Percentiles rank a stretch among this genome's conserved stretches.
Evolutionary conservation across 148 eudicot species (phyloP).

Genomic region (Vaccinium myrtillus): DNA sequence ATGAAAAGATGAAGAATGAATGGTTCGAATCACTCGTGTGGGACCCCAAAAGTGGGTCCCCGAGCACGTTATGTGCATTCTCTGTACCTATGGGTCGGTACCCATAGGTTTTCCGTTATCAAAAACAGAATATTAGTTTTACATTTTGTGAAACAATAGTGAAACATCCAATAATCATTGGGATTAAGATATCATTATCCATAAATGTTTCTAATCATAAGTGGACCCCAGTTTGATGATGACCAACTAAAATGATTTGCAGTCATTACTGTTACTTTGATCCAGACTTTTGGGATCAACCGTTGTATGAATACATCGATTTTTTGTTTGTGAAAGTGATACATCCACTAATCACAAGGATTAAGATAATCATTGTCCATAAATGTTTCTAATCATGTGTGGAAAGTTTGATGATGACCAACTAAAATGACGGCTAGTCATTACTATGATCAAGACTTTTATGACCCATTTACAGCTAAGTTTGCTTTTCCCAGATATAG

Average conservation of each 20-base stretch:
- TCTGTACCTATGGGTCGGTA: too few relatives aligned
- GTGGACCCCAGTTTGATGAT: not conserved
- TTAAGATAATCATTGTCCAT: not conserved
- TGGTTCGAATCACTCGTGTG: too few relatives aligned
- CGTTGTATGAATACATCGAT: too few relatives aligned
- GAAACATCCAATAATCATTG: not conserved
- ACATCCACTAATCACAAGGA: not conserved
- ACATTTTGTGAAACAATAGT: too few relatives aligned
- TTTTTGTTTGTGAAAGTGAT: too few relatives aligned
- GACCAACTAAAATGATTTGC: not conserved
- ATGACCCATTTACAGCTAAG: not conserved
- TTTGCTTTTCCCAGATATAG: not conserved
- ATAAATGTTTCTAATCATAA: not conserved
- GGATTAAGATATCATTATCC: not conserved
- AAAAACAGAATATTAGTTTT: not conserved
- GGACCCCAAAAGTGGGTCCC: too few relatives aligned
- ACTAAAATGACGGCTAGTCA: not conserved
- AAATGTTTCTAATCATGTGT: not conserved
- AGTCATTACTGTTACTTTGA: not conserved
- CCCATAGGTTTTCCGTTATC: too few relatives aligned
- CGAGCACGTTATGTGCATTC: too few relatives aligned
- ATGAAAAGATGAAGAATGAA: too few relatives aligned
- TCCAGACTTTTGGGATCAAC: not conserved
- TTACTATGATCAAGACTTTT: not conserved
- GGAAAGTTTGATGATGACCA: not conserved